These are phyloP conservation scores for Huiozyma naganishii DNA, from an alignment of 805 yeast species.

Conservation along the genomic window DNA sequence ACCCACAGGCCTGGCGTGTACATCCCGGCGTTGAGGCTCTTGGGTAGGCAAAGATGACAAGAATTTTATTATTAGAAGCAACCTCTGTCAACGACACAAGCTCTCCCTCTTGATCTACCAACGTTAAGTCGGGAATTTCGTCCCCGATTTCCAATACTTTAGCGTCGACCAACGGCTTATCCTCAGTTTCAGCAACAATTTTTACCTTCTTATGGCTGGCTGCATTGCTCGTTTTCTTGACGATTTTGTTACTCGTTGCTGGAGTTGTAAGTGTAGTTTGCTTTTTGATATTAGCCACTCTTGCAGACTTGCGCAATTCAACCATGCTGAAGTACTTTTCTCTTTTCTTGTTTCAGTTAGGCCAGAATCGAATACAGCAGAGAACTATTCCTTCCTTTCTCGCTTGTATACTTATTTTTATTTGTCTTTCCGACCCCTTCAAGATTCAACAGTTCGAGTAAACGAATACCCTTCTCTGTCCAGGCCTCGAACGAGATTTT, in stretches of 20 bases:
- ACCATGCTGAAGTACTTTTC: neutral
- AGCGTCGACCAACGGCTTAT: neutral
- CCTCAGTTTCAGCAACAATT: neutral
- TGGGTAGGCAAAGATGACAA: constrained; percentile 70
- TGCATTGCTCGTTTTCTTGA: neutral
- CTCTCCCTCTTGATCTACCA: constrained; percentile 62
- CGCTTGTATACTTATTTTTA: too few species aligned
- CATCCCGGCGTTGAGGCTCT: constrained; percentile 94
- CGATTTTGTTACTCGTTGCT: neutral
- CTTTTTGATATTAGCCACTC: constrained; percentile 13
- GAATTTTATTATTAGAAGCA: constrained; percentile 32
- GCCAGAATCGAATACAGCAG: too few species aligned
- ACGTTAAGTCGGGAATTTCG: constrained; percentile 49
- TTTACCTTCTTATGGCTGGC: constrained; percentile 7
- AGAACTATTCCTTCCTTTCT: too few species aligned
- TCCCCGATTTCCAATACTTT: constrained; percentile 43
- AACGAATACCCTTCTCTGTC: too few species aligned
- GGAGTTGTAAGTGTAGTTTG: constrained; percentile 1
- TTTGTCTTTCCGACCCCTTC: too few species aligned
- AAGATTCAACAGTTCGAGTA: too few species aligned
- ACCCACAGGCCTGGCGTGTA: constrained; percentile 89
- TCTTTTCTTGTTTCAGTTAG: too few species aligned
- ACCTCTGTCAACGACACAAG: constrained; percentile 39
- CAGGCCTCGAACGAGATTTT: too few species aligned
- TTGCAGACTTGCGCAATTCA: constrained; percentile 26